Evolutionary conservation across 192 early-diverging fungal genomes (phyloP).

Genomic region (Oehlia diaphana): DNA sequence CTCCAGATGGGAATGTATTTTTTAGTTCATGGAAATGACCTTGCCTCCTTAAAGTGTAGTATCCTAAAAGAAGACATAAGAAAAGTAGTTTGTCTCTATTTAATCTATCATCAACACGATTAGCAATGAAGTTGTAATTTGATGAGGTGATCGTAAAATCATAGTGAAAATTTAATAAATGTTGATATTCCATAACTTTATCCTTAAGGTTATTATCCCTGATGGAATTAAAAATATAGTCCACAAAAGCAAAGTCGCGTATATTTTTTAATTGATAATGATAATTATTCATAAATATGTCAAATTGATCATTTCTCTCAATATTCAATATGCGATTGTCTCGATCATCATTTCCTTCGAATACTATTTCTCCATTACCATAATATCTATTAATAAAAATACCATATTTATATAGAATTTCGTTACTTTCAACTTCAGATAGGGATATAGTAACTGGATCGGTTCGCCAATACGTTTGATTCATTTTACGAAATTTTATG

Average conservation of each 20-base stretch:
- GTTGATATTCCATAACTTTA: conserved; percentile 4
- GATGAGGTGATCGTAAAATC: neutral
- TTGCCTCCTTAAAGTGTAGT: neutral
- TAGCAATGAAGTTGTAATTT: neutral
- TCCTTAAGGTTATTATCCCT: neutral
- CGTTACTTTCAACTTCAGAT: neutral
- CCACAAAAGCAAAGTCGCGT: neutral
- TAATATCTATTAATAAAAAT: neutral
- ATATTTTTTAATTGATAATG: neutral
- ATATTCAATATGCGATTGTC: neutral
- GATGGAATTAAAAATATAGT: neutral
- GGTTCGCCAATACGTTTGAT: neutral
- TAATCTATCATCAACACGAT: neutral
- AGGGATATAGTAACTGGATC: neutral
- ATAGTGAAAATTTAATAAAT: neutral
- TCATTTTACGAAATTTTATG: neutral
- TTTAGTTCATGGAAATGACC: neutral
- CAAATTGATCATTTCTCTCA: neutral
- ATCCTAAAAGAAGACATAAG: neutral
- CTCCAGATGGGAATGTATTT: neutral
- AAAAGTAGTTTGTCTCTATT: neutral
- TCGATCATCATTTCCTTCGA: neutral
- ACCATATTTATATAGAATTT: neutral
- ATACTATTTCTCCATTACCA: neutral
- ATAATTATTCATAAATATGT: neutral